Conservation (phyloP, 2,329 filamentous ascomycete genomes). For the Colletotrichum musicola region DNA sequence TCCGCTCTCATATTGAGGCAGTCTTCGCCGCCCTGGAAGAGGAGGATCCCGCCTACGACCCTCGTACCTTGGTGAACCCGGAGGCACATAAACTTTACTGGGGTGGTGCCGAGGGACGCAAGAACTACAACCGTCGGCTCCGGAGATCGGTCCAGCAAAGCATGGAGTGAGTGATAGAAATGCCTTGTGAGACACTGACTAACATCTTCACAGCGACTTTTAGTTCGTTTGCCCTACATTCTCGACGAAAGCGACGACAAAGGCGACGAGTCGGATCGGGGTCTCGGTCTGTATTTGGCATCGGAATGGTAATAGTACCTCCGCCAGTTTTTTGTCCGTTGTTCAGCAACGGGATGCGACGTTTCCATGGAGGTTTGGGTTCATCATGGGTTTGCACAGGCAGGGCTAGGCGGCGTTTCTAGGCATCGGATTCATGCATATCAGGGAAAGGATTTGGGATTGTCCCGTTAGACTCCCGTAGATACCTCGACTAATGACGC, state of each 20-base stretch:
- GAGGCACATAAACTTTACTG: slow-evolving; percentile 90
- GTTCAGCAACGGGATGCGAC: background rate
- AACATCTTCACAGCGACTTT: slow-evolving; percentile 18
- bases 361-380: slow-evolving; percentile 5
- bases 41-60: slow-evolving; percentile 88
- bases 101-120: slow-evolving; percentile 83
- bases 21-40: slow-evolving; percentile 89
- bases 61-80: slow-evolving; percentile 85
- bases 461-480: slow-evolving; percentile 37
- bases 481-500: slow-evolving; percentile 39
- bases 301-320: background rate
- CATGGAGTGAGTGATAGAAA: slow-evolving; percentile 64
- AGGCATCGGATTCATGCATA: slow-evolving; percentile 37
- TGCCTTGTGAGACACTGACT: background rate
- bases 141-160: slow-evolving; percentile 81
- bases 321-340: background rate
- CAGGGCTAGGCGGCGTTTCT: slow-evolving; percentile 31
- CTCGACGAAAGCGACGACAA: background rate
- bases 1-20: slow-evolving; percentile 85
- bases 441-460: slow-evolving; percentile 31
- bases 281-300: background rate
- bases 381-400: slow-evolving; percentile 23
- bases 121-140: slow-evolving; percentile 84
- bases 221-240: slow-evolving; percentile 1
- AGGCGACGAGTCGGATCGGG: background rate